Percentiles rank a stretch among this genome's conserved stretches.
phyloP scores from a whole-genome alignment of 805 yeast species.

The Wickerhamomyces ciferrii region DNA sequence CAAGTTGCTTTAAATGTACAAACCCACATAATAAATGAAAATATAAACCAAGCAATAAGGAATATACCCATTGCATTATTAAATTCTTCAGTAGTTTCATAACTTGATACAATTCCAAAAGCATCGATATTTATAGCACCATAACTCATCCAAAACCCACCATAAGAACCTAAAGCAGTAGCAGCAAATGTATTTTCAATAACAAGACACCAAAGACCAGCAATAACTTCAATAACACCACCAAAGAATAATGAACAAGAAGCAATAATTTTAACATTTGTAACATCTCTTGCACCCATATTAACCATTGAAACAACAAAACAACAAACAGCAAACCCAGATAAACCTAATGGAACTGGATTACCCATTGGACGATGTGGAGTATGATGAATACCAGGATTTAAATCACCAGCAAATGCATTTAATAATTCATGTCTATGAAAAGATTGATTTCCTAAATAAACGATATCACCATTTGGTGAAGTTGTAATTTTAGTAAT shows the following conservation, averaged over 20 bases:
- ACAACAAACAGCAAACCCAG: slow-evolving; percentile 41
- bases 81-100: slow-evolving; percentile 31
- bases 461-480: slow-evolving; percentile 12
- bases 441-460: slow-evolving; percentile 26
- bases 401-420: slow-evolving; percentile 56
- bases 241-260: slow-evolving; percentile 44
- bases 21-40: slow-evolving; percentile 39
- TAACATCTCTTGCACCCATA: slow-evolving; percentile 41
- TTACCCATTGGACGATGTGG: slow-evolving; percentile 25
- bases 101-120: slow-evolving; percentile 37
- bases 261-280: slow-evolving; percentile 35
- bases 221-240: slow-evolving; percentile 43
- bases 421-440: slow-evolving; percentile 42
- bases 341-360: slow-evolving; percentile 51
- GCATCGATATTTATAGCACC: slow-evolving; percentile 39
- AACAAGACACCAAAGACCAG: slow-evolving; percentile 46
- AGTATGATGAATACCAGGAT: slow-evolving; percentile 31
- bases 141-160: slow-evolving; percentile 50
- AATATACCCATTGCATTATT: slow-evolving; percentile 42
- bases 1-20: slow-evolving; percentile 47
- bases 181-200: slow-evolving; percentile 53
- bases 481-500: not conserved
- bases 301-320: slow-evolving; percentile 42
- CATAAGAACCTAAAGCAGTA: slow-evolving; percentile 46
- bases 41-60: slow-evolving; percentile 47